These are phyloP conservation scores for Ocimum tenuiflorum DNA, from an alignment of 257 asterid species.

Conservation along the genomic window DNA sequence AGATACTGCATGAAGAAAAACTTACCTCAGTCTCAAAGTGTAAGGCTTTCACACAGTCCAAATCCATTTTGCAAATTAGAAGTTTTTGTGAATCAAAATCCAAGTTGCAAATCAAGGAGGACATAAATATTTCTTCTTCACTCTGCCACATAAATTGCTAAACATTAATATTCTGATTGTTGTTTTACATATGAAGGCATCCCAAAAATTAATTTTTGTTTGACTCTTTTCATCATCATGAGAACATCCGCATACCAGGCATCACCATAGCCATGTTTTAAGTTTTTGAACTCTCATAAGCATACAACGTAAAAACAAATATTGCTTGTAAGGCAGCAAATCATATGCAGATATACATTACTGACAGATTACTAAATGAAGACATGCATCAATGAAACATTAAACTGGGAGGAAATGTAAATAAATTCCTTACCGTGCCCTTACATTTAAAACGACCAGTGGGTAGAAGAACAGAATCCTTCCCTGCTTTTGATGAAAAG, in stretches of 20 bases:
- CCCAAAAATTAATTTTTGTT: background rate
- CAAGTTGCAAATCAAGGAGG: conserved; percentile 83
- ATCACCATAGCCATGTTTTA: conserved; percentile 6
- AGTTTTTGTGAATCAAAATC: conserved; percentile 66
- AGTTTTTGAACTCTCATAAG: background rate
- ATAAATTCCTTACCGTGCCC: conserved; percentile 56
- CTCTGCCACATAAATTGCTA: conserved; percentile 35
- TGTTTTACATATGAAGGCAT: background rate
- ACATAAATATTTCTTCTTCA: conserved; percentile 76
- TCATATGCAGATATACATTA: background rate
- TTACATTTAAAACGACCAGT: conserved; percentile 87
- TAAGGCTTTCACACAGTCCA: conserved; percentile 70
- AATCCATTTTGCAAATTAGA: conserved; percentile 87
- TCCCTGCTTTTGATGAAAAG: conserved; percentile 93
- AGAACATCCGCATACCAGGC: background rate
- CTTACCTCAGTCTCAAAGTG: conserved; percentile 83
- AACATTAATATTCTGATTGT: background rate
- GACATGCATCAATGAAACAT: too few relatives aligned
- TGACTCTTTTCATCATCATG: background rate
- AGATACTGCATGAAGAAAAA: background rate
- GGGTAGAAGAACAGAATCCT: conserved; percentile 67
- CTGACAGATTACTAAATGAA: background rate
- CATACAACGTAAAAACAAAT: background rate
- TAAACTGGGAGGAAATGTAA: background rate
- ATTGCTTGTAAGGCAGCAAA: background rate